These are phyloP conservation scores for Letharia lupina DNA, from an alignment of 495 filamentous ascomycete genomes.

Conservation along the genomic window DNA sequence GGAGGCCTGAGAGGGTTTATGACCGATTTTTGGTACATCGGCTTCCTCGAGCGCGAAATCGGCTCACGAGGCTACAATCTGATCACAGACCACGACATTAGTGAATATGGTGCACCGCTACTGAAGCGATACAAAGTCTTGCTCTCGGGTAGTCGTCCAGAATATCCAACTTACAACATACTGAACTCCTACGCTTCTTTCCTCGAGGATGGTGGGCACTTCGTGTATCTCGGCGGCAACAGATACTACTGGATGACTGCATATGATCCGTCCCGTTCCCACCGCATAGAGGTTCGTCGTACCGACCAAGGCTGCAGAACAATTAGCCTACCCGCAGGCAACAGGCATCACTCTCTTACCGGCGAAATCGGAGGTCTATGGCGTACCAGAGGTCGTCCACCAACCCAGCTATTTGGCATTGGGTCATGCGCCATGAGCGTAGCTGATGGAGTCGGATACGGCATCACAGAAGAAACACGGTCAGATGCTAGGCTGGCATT, in stretches of 20 bases:
- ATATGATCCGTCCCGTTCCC: not conserved
- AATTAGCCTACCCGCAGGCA: not conserved
- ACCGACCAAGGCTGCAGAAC: not conserved
- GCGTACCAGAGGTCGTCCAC: constrained; percentile 28
- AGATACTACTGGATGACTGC: not conserved
- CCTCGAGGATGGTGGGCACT: not conserved
- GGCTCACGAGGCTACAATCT: constrained; percentile 25
- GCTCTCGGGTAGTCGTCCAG: constrained; percentile 23
- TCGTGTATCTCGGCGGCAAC: not conserved
- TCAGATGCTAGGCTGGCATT: constrained; percentile 3
- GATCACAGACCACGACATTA: constrained; percentile 31
- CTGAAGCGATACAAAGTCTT: constrained; percentile 22
- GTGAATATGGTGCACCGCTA: constrained; percentile 18
- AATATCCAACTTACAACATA: constrained; percentile 23
- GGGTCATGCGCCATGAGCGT: constrained; percentile 28
- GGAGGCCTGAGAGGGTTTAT: not conserved
- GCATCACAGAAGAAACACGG: constrained; percentile 13
- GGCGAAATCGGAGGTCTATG: not conserved
- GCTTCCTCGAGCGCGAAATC: constrained; percentile 24
- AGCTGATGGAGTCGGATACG: constrained; percentile 22
- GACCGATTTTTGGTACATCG: not conserved
- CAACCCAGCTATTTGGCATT: constrained; percentile 28
- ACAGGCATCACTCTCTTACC: not conserved
- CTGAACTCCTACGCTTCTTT: constrained; percentile 14
- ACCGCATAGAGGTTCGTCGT: not conserved